Evolutionary conservation across 805 yeast species (phyloP), one percentile per base, ranked within the genome.

Genomic region (Maudiozyma barnettii): DNA sequence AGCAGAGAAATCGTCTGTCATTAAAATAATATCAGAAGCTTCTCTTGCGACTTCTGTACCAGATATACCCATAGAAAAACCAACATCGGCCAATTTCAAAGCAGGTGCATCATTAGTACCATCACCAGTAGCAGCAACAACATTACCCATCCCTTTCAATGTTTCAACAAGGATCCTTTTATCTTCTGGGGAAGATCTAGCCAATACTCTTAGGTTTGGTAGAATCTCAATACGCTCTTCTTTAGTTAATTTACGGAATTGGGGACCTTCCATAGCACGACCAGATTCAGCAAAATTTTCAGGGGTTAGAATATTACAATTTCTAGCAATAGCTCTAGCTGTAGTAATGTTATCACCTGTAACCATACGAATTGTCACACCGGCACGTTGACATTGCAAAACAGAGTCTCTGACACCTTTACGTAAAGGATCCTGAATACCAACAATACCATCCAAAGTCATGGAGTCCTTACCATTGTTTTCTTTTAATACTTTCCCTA

Each of bases 21-120:
- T 87, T 53, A 87, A 74, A 55, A 87, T 86, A 56, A 87, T 87
- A 68, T 87, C 95, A 9, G 91, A 86, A 7, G 99, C 99, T 64
- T 93, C 99, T 65, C 96, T 79, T 9, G 99, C 99, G 51, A 93
- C 98, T 68, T 93, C 99, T 2, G 99, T 93, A 54, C 99, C 99
- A 8, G 95, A 77, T 51, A 90, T 87, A 54, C 99, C 99, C 99
- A 93, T 93, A 2, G 98, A 86, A 62, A 93, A 91, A 1, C 99
- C 99, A 49, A 93, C 95, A 68, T 93, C 98, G 0, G 99, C 99
- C 49, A 90, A 73, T 61, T 91, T 88, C 60, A 93, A 75, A 3
- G 99, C 98, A 14, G 97, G 97, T 0, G 98, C 99, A 74, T 93
- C 99, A 65, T 93, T 93, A 8, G 98, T 91, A 67, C 99, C 99